These are phyloP conservation scores for Ilex asprella DNA, from an alignment of 257 asterid genomes.

Conservation along the genomic window DNA sequence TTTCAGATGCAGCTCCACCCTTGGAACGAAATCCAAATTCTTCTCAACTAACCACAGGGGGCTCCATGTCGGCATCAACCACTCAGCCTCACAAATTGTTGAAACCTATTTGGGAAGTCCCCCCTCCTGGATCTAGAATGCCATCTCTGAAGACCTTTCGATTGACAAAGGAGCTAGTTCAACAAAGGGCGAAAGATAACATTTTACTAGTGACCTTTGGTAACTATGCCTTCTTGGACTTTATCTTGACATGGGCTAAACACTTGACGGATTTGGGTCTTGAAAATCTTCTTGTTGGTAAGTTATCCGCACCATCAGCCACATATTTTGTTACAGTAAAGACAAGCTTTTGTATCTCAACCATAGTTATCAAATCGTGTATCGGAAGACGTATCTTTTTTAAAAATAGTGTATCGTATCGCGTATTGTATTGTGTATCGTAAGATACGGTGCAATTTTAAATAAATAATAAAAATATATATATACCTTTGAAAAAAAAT, in stretches of 20 bases:
- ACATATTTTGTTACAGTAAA: slow-evolving; percentile 11
- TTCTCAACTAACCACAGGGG: slow-evolving; percentile 31
- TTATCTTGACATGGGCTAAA: slow-evolving; percentile 95
- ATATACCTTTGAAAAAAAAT: too few relatives aligned
- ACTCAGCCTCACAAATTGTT: slow-evolving; percentile 25
- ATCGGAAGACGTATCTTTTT: too few relatives aligned
- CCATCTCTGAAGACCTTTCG: slow-evolving; percentile 64
- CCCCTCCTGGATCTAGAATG: slow-evolving; percentile 81
- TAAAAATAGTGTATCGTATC: too few relatives aligned
- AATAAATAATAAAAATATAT: too few relatives aligned
- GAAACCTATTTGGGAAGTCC: slow-evolving; percentile 65
- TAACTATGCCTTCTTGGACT: slow-evolving; percentile 97
- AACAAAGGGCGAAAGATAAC: slow-evolving; percentile 70
- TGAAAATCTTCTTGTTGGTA: slow-evolving; percentile 87
- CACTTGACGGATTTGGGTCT: slow-evolving; percentile 84
- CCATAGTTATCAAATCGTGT: too few relatives aligned
- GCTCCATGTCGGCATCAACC: slow-evolving; percentile 18
- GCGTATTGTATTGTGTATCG: too few relatives aligned
- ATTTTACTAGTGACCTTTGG: slow-evolving; percentile 82
- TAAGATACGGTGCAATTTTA: too few relatives aligned
- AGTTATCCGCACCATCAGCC: neutral
- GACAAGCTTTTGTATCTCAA: slow-evolving; percentile 1
- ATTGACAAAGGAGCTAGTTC: slow-evolving; percentile 73
- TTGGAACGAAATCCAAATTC: slow-evolving; percentile 26
- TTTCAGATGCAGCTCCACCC: slow-evolving; percentile 32